These are phyloP conservation scores for Parathielavia hyrcaniae DNA, from an alignment of 495 filamentous ascomycete species.

Conservation along the genomic window DNA sequence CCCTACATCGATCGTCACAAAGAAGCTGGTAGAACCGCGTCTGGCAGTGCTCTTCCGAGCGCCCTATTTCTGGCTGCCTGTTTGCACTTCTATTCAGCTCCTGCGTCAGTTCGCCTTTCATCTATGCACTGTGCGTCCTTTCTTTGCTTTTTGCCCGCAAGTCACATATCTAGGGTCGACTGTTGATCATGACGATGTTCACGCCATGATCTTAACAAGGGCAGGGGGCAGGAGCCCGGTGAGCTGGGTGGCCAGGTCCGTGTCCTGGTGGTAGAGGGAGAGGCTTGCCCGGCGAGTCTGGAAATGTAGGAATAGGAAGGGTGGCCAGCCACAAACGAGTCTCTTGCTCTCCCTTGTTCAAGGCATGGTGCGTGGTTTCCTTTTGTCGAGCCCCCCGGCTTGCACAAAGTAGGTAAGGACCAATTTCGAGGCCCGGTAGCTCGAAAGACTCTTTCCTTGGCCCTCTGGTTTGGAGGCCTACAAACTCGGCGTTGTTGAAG, in stretches of 20 bases:
- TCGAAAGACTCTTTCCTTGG: slow-evolving; percentile 1
- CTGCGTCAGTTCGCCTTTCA: neutral
- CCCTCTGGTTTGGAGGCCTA: neutral
- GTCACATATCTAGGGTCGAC: neutral
- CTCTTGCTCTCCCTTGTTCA: neutral
- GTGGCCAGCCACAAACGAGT: neutral
- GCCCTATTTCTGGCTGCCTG: too few relatives aligned
- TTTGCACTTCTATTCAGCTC: too few relatives aligned
- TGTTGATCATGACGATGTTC: slow-evolving; percentile 7
- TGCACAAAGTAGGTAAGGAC: slow-evolving; percentile 11
- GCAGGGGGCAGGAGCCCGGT: neutral
- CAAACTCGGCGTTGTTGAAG: too few relatives aligned
- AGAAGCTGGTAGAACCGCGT: neutral
- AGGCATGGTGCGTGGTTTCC: neutral
- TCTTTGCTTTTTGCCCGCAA: neutral
- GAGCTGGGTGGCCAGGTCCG: slow-evolving; percentile 7
- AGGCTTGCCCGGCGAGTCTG: neutral
- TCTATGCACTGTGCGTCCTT: neutral
- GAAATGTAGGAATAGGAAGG: slow-evolving; percentile 11
- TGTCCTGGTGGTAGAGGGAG: neutral
- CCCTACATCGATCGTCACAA: neutral
- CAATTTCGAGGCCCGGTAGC: neutral
- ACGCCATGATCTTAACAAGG: slow-evolving; percentile 3
- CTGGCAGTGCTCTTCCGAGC: neutral
- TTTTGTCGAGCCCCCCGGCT: neutral